Evolutionary conservation across 2,329 filamentous ascomycete genomes (phyloP).

Genomic region (Penicillium sp.): DNA sequence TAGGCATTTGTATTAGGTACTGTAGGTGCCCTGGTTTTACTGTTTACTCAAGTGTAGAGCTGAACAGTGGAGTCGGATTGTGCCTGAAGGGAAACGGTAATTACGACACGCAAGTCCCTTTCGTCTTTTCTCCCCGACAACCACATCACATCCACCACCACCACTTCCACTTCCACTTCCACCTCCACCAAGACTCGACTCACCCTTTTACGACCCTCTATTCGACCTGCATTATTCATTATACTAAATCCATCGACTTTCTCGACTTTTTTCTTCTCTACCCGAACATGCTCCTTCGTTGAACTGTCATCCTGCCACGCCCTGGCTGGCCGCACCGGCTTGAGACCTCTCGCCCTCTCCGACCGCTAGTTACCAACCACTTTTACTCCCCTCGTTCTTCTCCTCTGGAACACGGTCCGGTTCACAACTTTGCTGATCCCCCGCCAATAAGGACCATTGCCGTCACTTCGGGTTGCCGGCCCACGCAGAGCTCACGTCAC

Average conservation of each 20-base stretch:
- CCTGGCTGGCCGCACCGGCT: slow-evolving; percentile 13
- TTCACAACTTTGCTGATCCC: slow-evolving; percentile 19
- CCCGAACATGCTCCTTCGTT: slow-evolving; percentile 22
- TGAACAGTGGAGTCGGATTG: slow-evolving; percentile 19
- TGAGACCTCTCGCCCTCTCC: slow-evolving; percentile 5
- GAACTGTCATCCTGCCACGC: slow-evolving; percentile 15
- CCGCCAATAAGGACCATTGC: slow-evolving; percentile 28
- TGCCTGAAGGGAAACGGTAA: slow-evolving; percentile 15
- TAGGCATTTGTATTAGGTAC: no score
- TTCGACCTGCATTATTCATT: slow-evolving; percentile 5
- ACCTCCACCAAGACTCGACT: not conserved
- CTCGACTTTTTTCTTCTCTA: not conserved
- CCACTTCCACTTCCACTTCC: slow-evolving; percentile 1
- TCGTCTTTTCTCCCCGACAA: slow-evolving; percentile 18
- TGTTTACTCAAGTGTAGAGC: no score
- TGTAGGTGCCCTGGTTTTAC: no score
- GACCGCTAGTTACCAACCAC: slow-evolving; percentile 11
- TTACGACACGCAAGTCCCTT: slow-evolving; percentile 20
- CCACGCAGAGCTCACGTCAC: slow-evolving; percentile 39
- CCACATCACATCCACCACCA: not conserved
- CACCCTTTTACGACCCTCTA: not conserved
- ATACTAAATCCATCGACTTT: no score
- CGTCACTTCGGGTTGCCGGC: slow-evolving; percentile 30
- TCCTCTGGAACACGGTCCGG: slow-evolving; percentile 23
- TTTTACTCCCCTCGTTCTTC: slow-evolving; percentile 6